phyloP scores from a whole-genome alignment of 805 yeast species.

The Diddensiella santjacobensis region DNA sequence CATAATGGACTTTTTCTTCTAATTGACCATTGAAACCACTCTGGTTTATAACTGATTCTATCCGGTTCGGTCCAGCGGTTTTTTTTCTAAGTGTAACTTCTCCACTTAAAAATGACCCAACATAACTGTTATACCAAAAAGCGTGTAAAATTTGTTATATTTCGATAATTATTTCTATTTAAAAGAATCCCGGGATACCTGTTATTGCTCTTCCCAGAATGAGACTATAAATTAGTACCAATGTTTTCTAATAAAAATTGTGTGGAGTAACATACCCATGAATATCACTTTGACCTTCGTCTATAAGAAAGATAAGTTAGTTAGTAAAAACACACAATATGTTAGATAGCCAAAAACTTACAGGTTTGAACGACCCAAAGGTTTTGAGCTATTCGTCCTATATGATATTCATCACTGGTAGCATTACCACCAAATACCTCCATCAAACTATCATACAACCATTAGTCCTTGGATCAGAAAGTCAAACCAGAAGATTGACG shows the following conservation, averaged over 20 bases:
- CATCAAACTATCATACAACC: constrained; percentile 30
- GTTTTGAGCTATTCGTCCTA: constrained; percentile 41
- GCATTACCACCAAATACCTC: constrained; percentile 46
- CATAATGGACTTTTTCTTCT: no score
- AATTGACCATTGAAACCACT: background rate
- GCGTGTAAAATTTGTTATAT: no score
- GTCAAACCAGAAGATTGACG: no score
- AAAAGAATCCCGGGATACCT: constrained; percentile 29
- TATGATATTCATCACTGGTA: constrained; percentile 42
- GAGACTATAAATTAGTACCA: background rate
- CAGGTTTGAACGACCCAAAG: constrained; percentile 43
- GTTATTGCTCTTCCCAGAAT: constrained; percentile 42
- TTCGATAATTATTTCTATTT: no score
- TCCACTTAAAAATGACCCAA: no score
- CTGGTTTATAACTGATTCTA: no score
- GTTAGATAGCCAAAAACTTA: constrained; percentile 16
- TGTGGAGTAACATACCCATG: constrained; percentile 31
- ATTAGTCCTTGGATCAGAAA: background rate
- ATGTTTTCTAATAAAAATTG: no score
- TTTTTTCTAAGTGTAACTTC: no score
- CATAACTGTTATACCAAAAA: no score
- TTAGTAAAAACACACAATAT: no score
- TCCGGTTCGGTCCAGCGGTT: no score
- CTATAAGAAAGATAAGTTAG: no score
- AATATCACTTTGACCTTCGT: constrained; percentile 44